Evolutionary conservation across 495 filamentous ascomycete genomes (phyloP).

Genomic region (Hyaloscypha finlandica): DNA sequence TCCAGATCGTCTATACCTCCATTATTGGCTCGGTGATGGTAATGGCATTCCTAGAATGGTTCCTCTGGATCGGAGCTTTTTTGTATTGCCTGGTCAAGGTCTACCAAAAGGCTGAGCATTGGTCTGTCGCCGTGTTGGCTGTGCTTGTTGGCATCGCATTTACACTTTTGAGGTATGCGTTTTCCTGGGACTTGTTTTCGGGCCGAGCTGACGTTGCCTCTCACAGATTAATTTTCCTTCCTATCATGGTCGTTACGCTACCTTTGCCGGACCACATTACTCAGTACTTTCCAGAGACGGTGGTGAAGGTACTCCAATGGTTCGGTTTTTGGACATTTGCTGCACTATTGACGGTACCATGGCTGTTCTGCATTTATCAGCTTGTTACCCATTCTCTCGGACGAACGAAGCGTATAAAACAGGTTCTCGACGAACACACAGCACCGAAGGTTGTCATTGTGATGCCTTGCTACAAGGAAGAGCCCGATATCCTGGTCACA

Average conservation of each 20-base stretch:
- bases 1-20: conserved; percentile 75
- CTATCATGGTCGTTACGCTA: conserved; percentile 92
- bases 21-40: conserved; percentile 83
- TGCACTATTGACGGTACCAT: conserved; percentile 79
- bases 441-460: conserved; percentile 96
- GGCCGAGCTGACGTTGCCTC: conserved; percentile 16
- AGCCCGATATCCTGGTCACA: conserved; percentile 79
- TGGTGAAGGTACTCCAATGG: conserved; percentile 81
- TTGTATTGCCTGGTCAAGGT: conserved; percentile 89
- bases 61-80: conserved; percentile 91
- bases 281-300: conserved; percentile 62
- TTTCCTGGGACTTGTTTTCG: conserved; percentile 23
- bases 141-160: conserved; percentile 75
- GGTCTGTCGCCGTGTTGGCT: conserved; percentile 76
- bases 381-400: conserved; percentile 85
- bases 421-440: conserved; percentile 77
- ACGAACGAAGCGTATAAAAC: conserved; percentile 76
- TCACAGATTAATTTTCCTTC: conserved; percentile 78
- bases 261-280: conserved; percentile 76
- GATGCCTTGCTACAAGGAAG: conserved; percentile 97
- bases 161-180: conserved; percentile 65
- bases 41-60: conserved; percentile 88
- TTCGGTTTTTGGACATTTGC: conserved; percentile 98
- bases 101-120: conserved; percentile 86
- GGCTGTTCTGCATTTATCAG: conserved; percentile 91